Conservation (phyloP, 305 asterid species). For the Andrographis paniculata region DNA sequence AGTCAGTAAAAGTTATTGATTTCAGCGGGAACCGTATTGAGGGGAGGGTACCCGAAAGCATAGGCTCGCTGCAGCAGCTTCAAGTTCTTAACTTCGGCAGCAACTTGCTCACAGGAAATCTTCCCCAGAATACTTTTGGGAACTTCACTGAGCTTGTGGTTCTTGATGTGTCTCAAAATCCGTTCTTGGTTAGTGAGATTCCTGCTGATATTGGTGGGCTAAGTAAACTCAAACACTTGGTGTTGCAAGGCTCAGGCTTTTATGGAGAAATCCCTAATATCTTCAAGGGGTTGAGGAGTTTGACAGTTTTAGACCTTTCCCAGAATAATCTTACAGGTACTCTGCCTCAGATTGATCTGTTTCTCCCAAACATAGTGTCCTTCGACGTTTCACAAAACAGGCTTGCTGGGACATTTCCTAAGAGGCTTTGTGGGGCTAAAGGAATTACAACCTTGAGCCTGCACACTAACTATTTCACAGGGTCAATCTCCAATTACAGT, state of each 20-base stretch:
- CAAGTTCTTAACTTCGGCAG: constrained; percentile 54
- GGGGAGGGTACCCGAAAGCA: constrained; percentile 63
- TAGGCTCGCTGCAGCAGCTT: constrained; percentile 50
- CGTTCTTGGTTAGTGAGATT: constrained; percentile 60
- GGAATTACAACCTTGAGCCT: constrained; percentile 44
- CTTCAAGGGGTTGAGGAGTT: constrained; percentile 40
- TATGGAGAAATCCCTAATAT: constrained; percentile 50
- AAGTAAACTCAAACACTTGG: constrained; percentile 48
- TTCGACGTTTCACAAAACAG: constrained; percentile 77
- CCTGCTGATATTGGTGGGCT: constrained; percentile 47
- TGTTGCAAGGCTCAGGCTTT: constrained; percentile 65
- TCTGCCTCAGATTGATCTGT: constrained; percentile 35
- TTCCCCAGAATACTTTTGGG: constrained; percentile 41
- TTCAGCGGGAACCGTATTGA: constrained; percentile 65
- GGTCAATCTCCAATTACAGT: constrained; percentile 38
- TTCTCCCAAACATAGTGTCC: constrained; percentile 56
- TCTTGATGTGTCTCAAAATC: constrained; percentile 77
- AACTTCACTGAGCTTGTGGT: constrained; percentile 51
- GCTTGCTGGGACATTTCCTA: constrained; percentile 63
- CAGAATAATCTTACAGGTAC: constrained; percentile 59
- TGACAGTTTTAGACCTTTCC: constrained; percentile 55
- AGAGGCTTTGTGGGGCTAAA: constrained; percentile 48
- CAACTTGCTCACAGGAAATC: constrained; percentile 64
- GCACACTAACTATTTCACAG: constrained; percentile 57
- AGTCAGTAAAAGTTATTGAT: constrained; percentile 46